Base-by-base conservation (phyloP, 1,139 yeast species). In the Yamadazyma triangularis region DNA sequence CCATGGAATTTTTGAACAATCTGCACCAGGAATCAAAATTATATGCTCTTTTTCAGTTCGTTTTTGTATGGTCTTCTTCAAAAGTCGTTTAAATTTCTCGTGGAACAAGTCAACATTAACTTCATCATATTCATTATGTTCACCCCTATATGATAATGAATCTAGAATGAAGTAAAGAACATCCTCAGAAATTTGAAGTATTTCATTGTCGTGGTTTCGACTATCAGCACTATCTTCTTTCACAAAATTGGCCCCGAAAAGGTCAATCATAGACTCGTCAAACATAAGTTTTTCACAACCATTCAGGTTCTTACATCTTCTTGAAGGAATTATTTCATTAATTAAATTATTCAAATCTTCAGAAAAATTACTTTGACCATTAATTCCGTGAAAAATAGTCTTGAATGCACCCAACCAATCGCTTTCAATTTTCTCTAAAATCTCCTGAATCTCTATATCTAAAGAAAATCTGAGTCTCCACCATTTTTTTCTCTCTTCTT, bases 341-440 rank as follows among this genome's bases (percentile, higher is more conserved):
- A n/a, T n/a, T n/a, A n/a, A n/a, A n/a, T n/a, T n/a, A n/a, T n/a
- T n/a, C n/a, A n/a, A n/a, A n/a, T n/a, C n/a, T n/a, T n/a, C n/a
- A n/a, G n/a, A n/a, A n/a, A n/a, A n/a, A n/a, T n/a, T n/a, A n/a
- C n/a, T n/a, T n/a, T n/a, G n/a, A n/a, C n/a, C n/a, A n/a, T n/a
- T n/a, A n/a, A n/a, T n/a, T 10, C 25, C 18, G 12, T 61, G 56
- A 47, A 86, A 81, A 2, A 85, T 47, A 0, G 89, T 80, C 26
- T 60, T 59, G 41, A 87, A 83, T 0, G 94, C 94, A n/a, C 94
- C 89, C 27, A 89, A 55, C 94, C 96, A 87, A 35, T 64, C 60
- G 18, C 58, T 53, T 40, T 87, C 91, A 11, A 86, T 72, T 24
- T 64, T 64, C 2, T 56, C 53, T n/a, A 89, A 52, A n/a, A 88